Evolutionary conservation across 2,329 filamentous ascomycete species (phyloP), one percentile per base, ranked within the genome.

Genomic region (Eutypella sp.): DNA sequence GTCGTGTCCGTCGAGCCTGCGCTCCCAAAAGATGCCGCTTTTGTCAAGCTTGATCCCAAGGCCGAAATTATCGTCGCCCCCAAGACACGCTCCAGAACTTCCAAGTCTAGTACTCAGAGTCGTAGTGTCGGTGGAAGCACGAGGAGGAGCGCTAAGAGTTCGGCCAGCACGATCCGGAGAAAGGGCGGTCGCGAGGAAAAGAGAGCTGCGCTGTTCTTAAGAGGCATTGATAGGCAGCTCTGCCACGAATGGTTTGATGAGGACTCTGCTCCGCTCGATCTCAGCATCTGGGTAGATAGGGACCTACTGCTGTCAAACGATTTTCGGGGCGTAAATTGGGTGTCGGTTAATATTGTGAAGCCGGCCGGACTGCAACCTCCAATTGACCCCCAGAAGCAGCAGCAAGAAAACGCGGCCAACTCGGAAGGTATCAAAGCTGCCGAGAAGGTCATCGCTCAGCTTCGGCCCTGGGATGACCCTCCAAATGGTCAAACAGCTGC

Each of bases 31-130:
- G 79, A 83, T 41, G 77, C 81, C 2, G 77, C 88, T 0, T 99
- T 99, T 62, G 89, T 88, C 22, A 97, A 96, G 67, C 88, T 99
- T 42, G 87, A 89, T 0, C 87, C 91, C 0, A 90, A 97, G 62
- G 92, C 92, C 19, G 93, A 99, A 67, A 91, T 99, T 41, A 95
- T 97, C 53, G 93, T 99, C 49, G 93, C 93, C 3, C 93, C 93
- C 1, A 99, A 99, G 70, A 86, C 85, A 22, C 81, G 92, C 45
- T 76, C 86, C 36, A 90, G 88, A 63, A 70, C 76, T 27, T 73
- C 81, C 3, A 79, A 84, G 46, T 76, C 70, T 48, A 79, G 74
- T n/a, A 80, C 82, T 31, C 89, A 95, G 55, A 89, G 79, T 60
- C 78, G 85, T 47, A 96, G 91, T 61, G 85, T 91, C 8, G 78